These are phyloP conservation scores for Pueraria montana DNA, from an alignment of 306 rosid genomes.

Conservation along the genomic window DNA sequence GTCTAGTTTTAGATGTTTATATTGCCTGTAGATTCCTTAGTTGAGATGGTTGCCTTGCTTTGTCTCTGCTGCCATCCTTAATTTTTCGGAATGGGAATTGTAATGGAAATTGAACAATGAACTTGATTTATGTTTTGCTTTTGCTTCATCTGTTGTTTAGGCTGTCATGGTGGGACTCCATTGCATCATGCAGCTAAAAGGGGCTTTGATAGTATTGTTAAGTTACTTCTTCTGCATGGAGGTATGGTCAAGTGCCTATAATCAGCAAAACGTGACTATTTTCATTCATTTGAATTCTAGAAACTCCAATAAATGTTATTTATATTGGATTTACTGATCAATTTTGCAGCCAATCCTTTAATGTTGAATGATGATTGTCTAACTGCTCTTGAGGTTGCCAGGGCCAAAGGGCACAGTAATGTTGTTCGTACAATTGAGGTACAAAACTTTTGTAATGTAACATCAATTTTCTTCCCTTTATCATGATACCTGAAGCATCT, in stretches of 20 bases:
- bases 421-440: slow-evolving; percentile 96
- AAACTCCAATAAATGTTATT: slow-evolving; percentile 27
- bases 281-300: slow-evolving; percentile 34
- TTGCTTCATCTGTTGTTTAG: slow-evolving; percentile 50
- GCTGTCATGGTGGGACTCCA: slow-evolving; percentile 92
- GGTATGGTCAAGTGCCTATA: slow-evolving; percentile 58
- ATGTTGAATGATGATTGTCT: slow-evolving; percentile 94
- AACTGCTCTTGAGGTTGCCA: slow-evolving; percentile 88
- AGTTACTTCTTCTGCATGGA: slow-evolving; percentile 83
- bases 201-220: slow-evolving; percentile 79
- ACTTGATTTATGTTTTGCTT: slow-evolving; percentile 34
- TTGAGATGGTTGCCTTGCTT: slow-evolving; percentile 40
- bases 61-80: slow-evolving; percentile 21
- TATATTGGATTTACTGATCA: slow-evolving; percentile 36
- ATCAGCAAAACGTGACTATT: slow-evolving; percentile 20
- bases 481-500: slow-evolving; percentile 28
- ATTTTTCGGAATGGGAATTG: slow-evolving; percentile 1
- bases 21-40: slow-evolving; percentile 28
- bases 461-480: slow-evolving; percentile 18
- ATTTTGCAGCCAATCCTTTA: slow-evolving; percentile 82
- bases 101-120: slow-evolving; percentile 25
- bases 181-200: slow-evolving; percentile 97
- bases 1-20: slow-evolving; percentile 34
- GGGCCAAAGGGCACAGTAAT: slow-evolving; percentile 79
- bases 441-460: slow-evolving; percentile 26